phyloP scores from a whole-genome alignment of 306 rosid genomes.

The Clitoria ternatea region DNA sequence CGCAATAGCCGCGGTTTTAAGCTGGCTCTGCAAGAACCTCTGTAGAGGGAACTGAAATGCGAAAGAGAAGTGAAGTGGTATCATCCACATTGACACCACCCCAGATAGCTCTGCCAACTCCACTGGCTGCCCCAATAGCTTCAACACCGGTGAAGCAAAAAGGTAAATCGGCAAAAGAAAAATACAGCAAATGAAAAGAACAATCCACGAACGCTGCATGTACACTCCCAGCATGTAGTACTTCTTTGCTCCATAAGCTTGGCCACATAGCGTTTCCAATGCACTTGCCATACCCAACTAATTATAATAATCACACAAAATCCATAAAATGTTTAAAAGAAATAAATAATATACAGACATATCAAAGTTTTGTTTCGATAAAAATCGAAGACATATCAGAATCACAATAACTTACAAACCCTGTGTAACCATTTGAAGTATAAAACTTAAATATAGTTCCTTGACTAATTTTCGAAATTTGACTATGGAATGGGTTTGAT shows the following conservation, averaged over 20 bases:
- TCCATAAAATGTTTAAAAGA: too few relatives aligned
- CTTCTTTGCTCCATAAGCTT: slow-evolving; percentile 81
- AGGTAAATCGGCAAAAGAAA: slow-evolving; percentile 53
- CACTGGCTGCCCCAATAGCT: slow-evolving; percentile 54
- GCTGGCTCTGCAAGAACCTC: slow-evolving; percentile 65
- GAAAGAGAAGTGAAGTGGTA: slow-evolving; percentile 61
- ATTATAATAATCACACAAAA: too few relatives aligned
- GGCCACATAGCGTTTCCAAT: slow-evolving; percentile 77
- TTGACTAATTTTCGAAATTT: too few relatives aligned
- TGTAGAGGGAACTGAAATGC: slow-evolving; percentile 65
- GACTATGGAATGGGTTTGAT: too few relatives aligned
- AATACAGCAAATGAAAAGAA: slow-evolving; percentile 49
- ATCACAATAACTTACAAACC: too few relatives aligned
- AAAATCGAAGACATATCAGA: too few relatives aligned
- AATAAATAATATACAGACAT: too few relatives aligned
- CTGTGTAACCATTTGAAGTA: too few relatives aligned
- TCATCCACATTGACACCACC: slow-evolving; percentile 38
- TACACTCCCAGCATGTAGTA: slow-evolving; percentile 74
- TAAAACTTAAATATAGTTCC: too few relatives aligned
- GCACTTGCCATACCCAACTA: slow-evolving; percentile 93
- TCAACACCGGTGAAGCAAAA: slow-evolving; percentile 51
- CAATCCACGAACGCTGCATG: slow-evolving; percentile 88
- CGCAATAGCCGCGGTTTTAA: slow-evolving; percentile 43
- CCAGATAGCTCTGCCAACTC: slow-evolving; percentile 61
- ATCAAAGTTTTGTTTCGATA: too few relatives aligned